Evolutionary conservation across 1,284 basidiomycete genomes (phyloP).

Genomic region (Sporisorium reilianum): DNA sequence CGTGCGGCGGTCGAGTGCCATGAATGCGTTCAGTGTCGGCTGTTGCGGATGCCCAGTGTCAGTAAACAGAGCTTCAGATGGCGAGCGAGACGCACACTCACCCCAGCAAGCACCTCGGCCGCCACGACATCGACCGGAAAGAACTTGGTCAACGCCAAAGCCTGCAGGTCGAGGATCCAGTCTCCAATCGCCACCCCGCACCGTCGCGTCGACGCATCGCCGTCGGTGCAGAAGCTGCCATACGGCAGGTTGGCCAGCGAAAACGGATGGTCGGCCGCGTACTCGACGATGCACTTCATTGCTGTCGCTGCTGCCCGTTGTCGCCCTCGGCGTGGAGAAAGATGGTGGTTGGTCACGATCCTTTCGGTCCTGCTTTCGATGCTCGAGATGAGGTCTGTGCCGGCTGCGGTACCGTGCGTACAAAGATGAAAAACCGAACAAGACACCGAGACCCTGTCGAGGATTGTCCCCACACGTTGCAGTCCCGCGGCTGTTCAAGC

Average conservation of each 20-base stretch:
- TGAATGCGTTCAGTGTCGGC: constrained; percentile 43
- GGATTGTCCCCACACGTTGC: too few relatives aligned
- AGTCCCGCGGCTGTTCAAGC: too few relatives aligned
- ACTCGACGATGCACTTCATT: constrained; percentile 29
- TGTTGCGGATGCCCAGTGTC: constrained; percentile 4
- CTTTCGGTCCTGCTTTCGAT: too few relatives aligned
- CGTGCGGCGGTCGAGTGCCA: constrained; percentile 8
- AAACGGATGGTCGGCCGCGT: constrained; percentile 37
- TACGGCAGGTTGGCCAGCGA: constrained; percentile 56
- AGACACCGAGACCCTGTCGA: background rate
- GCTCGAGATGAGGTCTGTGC: too few relatives aligned
- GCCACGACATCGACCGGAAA: background rate
- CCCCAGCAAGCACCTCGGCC: background rate
- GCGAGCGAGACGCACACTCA: background rate
- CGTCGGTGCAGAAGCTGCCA: constrained; percentile 39
- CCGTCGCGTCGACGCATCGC: constrained; percentile 7
- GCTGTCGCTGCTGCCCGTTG: too few relatives aligned
- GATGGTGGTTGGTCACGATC: background rate
- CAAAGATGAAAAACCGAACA: background rate
- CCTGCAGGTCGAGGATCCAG: constrained; percentile 45
- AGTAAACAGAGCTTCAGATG: too few relatives aligned
- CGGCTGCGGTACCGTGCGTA: too few relatives aligned
- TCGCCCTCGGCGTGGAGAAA: too few relatives aligned
- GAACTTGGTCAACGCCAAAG: constrained; percentile 21
- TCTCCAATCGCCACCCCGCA: constrained; percentile 52